Base-by-base conservation (phyloP, 1,284 basidiomycete genomes). In the Ceratobasidium sp. region DNA sequence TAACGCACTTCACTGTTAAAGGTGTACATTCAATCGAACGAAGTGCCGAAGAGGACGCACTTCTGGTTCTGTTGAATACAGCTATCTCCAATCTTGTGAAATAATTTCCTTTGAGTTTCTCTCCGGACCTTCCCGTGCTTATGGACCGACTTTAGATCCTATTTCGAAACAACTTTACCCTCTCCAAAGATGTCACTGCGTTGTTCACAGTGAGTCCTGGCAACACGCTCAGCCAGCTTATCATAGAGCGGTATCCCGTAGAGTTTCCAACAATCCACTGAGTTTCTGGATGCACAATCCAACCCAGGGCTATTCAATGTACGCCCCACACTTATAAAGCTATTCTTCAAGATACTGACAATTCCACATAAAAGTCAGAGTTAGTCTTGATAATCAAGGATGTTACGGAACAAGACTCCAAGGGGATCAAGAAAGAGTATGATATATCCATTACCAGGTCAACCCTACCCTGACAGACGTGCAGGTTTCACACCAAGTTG, bases 381-480 rank as follows among this genome's bases (percentile, higher is more conserved):
- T 79, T 90, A 16, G 85, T 84, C 1, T 88, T 90, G 74, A 88
- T 90, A 59, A 89, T 90, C 79, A 90, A 89, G 87, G 89, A 90
- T 72, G 89, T 90, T 3, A 84, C 88, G 0, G 86, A 88, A 46
- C 84, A 84, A 0, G 88, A 89, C 78, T 86, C 84, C 75, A 79
- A 78, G 0, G 88, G 89, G 59, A 88, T 90, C n/a, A 83, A 83
- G 3, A 82, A 81, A 78, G 89, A 75, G 73, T 77, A 37, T n/a
- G 63, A n/a, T 54, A 22, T n/a, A 3, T 34, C 37, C 27, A 39
- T n/a, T 39, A n/a, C n/a, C n/a, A n/a, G n/a, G n/a, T n/a, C n/a
- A n/a, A n/a, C n/a, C n/a, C n/a, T n/a, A n/a, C n/a, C n/a, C n/a
- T n/a, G n/a, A 16, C 29, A 2, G 29, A 31, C 11, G 5, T 54